Evolutionary conservation across 75 land plant genomes (phyloP), one percentile per base, ranked within the genome.

Genomic region (Isoetes taiwanensis): DNA sequence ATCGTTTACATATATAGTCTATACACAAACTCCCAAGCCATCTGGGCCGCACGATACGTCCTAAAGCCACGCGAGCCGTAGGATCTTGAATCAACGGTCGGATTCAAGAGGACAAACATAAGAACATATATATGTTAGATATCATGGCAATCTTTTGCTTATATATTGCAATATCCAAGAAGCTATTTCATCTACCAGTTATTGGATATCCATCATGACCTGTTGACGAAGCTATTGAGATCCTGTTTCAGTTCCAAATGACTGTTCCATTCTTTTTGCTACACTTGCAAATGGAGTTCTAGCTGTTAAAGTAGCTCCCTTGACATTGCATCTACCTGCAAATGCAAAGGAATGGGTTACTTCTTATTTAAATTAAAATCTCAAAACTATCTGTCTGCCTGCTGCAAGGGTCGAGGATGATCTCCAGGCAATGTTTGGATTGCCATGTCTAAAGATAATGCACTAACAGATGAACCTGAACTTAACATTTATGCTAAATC

Each of bases 251-350:
- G 60, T 43, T 43, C 83, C 78, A 2, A 86, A 65, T 21, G 88
- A 59, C 54, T 64, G 67, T n/a, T 79, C 72, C 2, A 91, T 80
- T 56, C 81, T 85, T 61, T 67, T 91, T 11, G 89, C 95, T 21
- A 87, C 70, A 1, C 77, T 60, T 29, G 76, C 97, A 79, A 80
- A 91, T n/a, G 85, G 97, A 2, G 97, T 91, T 23, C 95, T 88
- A 8, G 64, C 73, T 5, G 95, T 69, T 59, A 91, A 41, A 63
- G 75, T 83, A 17, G 64, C 46, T 93, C 97, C 32, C 82, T 67
- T 30, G 86, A 80, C 0, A 90, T 80, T 29, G 95, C 95, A 66
- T 81, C 80, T 8, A 78, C 85, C 94, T 91, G 77, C 43, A 56
- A 66, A 32, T 1, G 28, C 31, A 3, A 35, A 54, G 2, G 53